These are phyloP conservation scores for Rhododendron ovatum DNA, from an alignment of 148 eudicot genomes.

Conservation along the genomic window DNA sequence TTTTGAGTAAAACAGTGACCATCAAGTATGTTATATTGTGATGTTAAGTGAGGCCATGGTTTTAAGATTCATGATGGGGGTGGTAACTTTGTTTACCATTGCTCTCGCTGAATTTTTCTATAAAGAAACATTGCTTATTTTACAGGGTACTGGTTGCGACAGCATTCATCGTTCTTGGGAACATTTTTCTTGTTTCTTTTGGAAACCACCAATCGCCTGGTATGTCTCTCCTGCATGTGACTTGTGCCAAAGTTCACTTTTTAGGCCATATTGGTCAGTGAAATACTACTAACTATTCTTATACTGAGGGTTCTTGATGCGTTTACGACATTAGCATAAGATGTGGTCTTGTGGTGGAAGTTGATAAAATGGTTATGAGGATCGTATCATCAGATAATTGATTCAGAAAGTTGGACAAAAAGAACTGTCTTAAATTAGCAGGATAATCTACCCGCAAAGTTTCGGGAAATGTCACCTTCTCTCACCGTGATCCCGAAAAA, in stretches of 20 bases:
- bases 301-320: neutral
- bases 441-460: neutral
- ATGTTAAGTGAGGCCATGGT: constrained; percentile 12
- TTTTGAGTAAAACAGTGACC: constrained; percentile 68
- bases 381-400: neutral
- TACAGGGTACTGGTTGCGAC: constrained; percentile 85
- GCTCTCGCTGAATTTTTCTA: constrained; percentile 6
- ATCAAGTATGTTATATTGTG: constrained; percentile 61
- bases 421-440: neutral
- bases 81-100: neutral
- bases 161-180: constrained; percentile 85
- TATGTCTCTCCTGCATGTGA: constrained; percentile 23
- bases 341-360: neutral
- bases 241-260: neutral
- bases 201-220: constrained; percentile 99
- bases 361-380: constrained; percentile 1
- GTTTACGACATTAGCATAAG: neutral
- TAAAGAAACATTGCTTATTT: constrained; percentile 7
- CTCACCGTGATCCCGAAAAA: no score
- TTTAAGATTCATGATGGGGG: neutral
- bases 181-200: constrained; percentile 89
- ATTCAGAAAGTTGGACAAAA: neutral
- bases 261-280: neutral
- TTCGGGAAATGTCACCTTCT: no score
- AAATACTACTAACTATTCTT: neutral